Base-by-base conservation (phyloP, 768 basidiomycete genomes). In the Suillus hirtellus region DNA sequence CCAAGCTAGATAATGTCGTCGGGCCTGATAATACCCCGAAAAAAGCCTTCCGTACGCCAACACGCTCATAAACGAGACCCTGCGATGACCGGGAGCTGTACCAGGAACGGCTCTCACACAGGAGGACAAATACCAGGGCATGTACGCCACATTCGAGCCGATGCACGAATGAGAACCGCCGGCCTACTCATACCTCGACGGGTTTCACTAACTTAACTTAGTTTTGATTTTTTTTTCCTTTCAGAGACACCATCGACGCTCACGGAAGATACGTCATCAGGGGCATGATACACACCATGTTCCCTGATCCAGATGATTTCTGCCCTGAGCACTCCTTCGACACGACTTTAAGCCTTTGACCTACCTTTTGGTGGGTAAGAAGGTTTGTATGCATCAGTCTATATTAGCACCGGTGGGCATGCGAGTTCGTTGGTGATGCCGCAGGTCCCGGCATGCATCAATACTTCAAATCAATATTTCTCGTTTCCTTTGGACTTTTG, bases 1-100 rank as follows among this genome's bases (percentile, higher is more conserved):
- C n/a, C 1, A 68, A 75, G 59, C 54, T 77, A 6, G 70, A 76
- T 35, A 52, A 62, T 6, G 64, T 71, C 17, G 52, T 72, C 11
- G 76, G 75, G 21, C 42, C 31, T 1, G 61, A 66, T 5, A 63
- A 72, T 14, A 21, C 71, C 9, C 67, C 69, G 3, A 14, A 11
- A 43, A 65, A 14, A 55, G 55, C 4, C 42, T 63, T 19, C 53
- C 59, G 7, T 66, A 63, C 37, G 35, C 61, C 24, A 31, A 37
- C 4, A 62, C 62, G 4, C 7, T 66, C 37, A 40, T 62, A 10
- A 63, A 65, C 27, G 66, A 63, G 40, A 40, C 58, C 34, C 47
- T 49, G 24, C 19, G 42, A n/a, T 60, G 59, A 31, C 31, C 4
- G 31, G 59, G 15, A 47, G 31, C 59, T 47, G 2, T n/a, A 49